Evolutionary conservation across 495 filamentous ascomycete species (phyloP).

Genomic region (Staphylotrichum longicolle): DNA sequence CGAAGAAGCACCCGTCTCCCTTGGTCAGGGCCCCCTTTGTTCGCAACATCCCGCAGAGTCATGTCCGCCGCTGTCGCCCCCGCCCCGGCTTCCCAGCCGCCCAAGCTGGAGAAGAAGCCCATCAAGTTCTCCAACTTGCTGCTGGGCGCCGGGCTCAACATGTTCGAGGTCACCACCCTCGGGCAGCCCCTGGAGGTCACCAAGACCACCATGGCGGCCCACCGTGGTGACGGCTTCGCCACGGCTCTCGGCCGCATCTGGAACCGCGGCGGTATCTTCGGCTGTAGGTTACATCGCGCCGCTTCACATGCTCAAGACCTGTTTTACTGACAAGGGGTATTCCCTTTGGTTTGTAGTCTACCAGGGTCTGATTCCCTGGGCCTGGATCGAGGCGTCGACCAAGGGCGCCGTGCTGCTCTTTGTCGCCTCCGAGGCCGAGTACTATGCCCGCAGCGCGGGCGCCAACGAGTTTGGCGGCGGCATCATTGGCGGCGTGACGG

Average conservation of each 20-base stretch:
- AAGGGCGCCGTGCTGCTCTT: conserved; percentile 99
- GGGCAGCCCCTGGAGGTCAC: conserved; percentile 96
- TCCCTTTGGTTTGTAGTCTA: conserved; percentile 63
- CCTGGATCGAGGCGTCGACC: conserved; percentile 99
- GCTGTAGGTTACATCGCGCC: conserved; percentile 67
- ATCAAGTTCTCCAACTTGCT: conserved; percentile 99
- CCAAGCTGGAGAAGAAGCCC: conserved; percentile 92
- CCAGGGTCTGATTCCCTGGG: conserved; percentile 99
- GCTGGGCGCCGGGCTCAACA: conserved; percentile 91
- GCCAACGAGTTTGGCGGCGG: conserved; percentile 82
- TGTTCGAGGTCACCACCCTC: conserved; percentile 79
- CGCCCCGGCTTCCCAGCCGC: conserved; percentile 50
- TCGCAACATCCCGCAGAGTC: conserved; percentile 43
- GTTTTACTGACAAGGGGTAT: conserved; percentile 8
- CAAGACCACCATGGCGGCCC: conserved; percentile 99
- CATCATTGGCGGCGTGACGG: conserved; percentile 87
- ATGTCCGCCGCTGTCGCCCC: conserved; percentile 61
- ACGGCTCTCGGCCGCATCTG: conserved; percentile 82
- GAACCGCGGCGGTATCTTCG: conserved; percentile 88
- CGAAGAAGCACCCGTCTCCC: conserved; percentile 83
- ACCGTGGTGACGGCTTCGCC: conserved; percentile 83
- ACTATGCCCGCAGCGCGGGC: conserved; percentile 76
- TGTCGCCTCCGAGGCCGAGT: conserved; percentile 97
- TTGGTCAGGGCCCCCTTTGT: conserved; percentile 84
- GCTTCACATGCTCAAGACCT: background rate